phyloP scores from a whole-genome alignment of 257 asterid genomes.

The Solanum lignicaule region DNA sequence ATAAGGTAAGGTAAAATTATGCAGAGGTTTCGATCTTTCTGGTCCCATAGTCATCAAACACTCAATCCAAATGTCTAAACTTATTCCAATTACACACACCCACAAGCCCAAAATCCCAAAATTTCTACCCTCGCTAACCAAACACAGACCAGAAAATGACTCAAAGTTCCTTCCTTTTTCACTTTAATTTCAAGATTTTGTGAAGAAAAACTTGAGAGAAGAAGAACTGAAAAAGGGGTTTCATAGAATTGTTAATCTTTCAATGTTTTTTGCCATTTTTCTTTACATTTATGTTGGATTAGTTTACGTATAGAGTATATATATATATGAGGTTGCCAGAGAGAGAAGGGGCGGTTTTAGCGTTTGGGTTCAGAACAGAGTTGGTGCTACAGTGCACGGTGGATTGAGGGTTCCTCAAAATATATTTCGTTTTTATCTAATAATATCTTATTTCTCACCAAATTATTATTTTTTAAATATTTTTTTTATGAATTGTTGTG shows the following conservation, averaged over 20 bases:
- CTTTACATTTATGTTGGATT: background rate
- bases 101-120: background rate
- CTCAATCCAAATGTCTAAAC: background rate
- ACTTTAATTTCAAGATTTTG: background rate
- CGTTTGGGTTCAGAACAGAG: conserved; percentile 9
- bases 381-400: background rate
- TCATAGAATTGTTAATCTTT: background rate
- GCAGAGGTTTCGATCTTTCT: conserved; percentile 49
- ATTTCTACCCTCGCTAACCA: background rate
- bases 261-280: background rate
- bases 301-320: conserved; percentile 6
- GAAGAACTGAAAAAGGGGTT: background rate
- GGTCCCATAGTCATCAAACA: conserved; percentile 36
- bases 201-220: background rate
- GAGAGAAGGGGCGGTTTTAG: conserved; percentile 13
- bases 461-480: no score
- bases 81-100: background rate
- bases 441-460: background rate
- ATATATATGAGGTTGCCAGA: background rate
- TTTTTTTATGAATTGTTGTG: background rate
- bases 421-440: background rate
- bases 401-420: background rate
- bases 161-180: background rate
- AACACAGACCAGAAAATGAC: background rate
- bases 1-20: conserved; percentile 52